phyloP scores from a whole-genome alignment of 768 basidiomycete genomes.

The Melanogaster broomeanus region DNA sequence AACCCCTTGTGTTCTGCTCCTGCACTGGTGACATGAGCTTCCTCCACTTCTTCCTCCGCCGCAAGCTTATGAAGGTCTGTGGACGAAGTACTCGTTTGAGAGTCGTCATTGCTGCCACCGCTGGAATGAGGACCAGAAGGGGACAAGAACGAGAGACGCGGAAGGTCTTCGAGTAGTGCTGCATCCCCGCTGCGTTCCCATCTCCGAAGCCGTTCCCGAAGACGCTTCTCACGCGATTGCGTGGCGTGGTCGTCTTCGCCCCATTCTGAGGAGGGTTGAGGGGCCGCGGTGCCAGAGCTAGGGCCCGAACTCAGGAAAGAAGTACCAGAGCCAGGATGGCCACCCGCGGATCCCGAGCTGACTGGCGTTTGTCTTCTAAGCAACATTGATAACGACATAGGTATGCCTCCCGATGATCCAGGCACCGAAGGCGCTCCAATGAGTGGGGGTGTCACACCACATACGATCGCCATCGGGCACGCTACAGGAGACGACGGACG shows the following conservation, averaged over 20 bases:
- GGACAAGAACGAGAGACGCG: conserved; percentile 45
- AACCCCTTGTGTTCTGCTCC: conserved; percentile 37
- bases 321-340: conserved; percentile 16
- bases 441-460: conserved; percentile 85
- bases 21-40: conserved; percentile 5
- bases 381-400: conserved; percentile 12
- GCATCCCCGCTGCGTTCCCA: conserved; percentile 69
- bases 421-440: conserved; percentile 41
- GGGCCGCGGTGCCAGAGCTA: not conserved
- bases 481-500: conserved; percentile 58
- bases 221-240: conserved; percentile 68
- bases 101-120: not conserved
- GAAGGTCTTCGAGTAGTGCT: conserved; percentile 62
- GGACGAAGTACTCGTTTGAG: conserved; percentile 30
- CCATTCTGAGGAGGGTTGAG: conserved; percentile 45
- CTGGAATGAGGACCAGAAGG: conserved; percentile 7
- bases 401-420: conserved; percentile 8
- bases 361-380: conserved; percentile 13
- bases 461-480: conserved; percentile 80
- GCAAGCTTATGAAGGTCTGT: conserved; percentile 35
- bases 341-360: not conserved
- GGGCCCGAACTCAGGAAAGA: conserved; percentile 39
- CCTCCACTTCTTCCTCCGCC: conserved; percentile 17
- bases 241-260: conserved; percentile 67
- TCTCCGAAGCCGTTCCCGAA: conserved; percentile 66